A percentile compares a stretch with the other conserved stretches of the same genome.
These are phyloP conservation scores for Grosmannia penicillata DNA, from an alignment of 2,329 filamentous ascomycete species.

Conservation along the genomic window DNA sequence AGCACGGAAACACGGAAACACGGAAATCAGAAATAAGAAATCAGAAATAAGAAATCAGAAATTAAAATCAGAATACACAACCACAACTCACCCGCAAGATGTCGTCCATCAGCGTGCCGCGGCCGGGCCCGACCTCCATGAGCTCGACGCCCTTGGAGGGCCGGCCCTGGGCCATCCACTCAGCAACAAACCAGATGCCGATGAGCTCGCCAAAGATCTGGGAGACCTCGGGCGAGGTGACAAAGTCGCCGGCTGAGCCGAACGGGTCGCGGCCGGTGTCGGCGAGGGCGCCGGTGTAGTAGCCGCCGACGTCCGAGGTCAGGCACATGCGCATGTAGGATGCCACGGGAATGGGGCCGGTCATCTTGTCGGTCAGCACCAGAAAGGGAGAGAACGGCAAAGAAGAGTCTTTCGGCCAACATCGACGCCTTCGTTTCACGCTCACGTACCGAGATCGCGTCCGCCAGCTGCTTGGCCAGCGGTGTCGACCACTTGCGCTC, in stretches of 20 bases:
- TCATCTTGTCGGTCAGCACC: conserved; percentile 30
- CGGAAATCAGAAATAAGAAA: background rate
- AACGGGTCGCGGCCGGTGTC: conserved; percentile 64
- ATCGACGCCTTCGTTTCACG: no score
- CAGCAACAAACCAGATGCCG: conserved; percentile 86
- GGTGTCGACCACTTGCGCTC: conserved; percentile 78
- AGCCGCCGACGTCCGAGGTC: conserved; percentile 78
- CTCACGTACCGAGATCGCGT: conserved; percentile 62
- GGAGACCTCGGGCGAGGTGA: conserved; percentile 94
- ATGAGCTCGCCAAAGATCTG: conserved; percentile 93
- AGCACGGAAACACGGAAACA: no score
- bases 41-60: background rate
- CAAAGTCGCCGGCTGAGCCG: conserved; percentile 84
- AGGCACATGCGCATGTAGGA: conserved; percentile 98
- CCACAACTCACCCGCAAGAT: conserved; percentile 60
- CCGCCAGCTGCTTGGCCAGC: conserved; percentile 70
- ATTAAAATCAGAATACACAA: no score
- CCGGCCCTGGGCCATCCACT: conserved; percentile 87
- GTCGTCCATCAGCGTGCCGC: conserved; percentile 95
- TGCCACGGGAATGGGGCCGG: conserved; percentile 80
- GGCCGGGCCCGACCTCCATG: conserved; percentile 85
- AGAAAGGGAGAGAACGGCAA: background rate
- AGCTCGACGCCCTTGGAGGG: conserved; percentile 64
- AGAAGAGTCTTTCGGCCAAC: background rate
- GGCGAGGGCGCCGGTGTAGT: conserved; percentile 68